Percentiles rank a stretch among this genome's conserved stretches.
These are phyloP conservation scores for Halophytophthora polymorphica DNA, from an alignment of 352 stramenopile genomes.

Conservation along the genomic window DNA sequence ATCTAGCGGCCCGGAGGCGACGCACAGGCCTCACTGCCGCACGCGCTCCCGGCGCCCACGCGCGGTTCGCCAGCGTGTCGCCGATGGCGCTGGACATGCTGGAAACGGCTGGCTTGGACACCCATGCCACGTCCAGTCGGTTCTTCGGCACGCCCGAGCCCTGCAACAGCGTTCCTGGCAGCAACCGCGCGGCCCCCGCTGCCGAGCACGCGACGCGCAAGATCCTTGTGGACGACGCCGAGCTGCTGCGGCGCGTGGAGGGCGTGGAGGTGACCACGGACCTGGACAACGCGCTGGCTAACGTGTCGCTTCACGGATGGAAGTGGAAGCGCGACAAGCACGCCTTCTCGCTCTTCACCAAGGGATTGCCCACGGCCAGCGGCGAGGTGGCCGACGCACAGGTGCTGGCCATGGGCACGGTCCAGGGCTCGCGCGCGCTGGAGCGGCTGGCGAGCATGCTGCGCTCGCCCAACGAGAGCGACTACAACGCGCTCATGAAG, in stretches of 20 bases:
- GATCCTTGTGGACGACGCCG: slow-evolving; percentile 25
- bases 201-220: slow-evolving; percentile 4
- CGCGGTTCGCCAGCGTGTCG: slow-evolving; percentile 11
- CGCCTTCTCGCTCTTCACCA: slow-evolving; percentile 27
- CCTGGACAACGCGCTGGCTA: slow-evolving; percentile 24
- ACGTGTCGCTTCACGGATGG: slow-evolving; percentile 28
- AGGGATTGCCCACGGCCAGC: slow-evolving; percentile 6
- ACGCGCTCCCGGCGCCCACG: not conserved
- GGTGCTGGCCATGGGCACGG: slow-evolving; percentile 29
- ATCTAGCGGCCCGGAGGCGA: not conserved
- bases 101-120: slow-evolving; percentile 19
- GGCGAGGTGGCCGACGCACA: slow-evolving; percentile 12
- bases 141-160: slow-evolving; percentile 10
- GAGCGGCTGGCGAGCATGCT: slow-evolving; percentile 22
- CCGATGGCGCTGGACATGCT: slow-evolving; percentile 23
- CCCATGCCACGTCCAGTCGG: not conserved
- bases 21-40: not conserved
- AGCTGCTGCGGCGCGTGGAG: slow-evolving; percentile 27
- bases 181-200: slow-evolving; percentile 8
- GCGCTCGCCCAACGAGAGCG: slow-evolving; percentile 23
- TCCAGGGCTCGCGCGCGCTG: slow-evolving; percentile 20
- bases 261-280: slow-evolving; percentile 19
- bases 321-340: slow-evolving; percentile 32
- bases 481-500: slow-evolving; percentile 39
- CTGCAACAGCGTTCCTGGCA: slow-evolving; percentile 9